Evolutionary conservation across 2,329 filamentous ascomycete species (phyloP).

Genomic region (Pyricularia sp.): DNA sequence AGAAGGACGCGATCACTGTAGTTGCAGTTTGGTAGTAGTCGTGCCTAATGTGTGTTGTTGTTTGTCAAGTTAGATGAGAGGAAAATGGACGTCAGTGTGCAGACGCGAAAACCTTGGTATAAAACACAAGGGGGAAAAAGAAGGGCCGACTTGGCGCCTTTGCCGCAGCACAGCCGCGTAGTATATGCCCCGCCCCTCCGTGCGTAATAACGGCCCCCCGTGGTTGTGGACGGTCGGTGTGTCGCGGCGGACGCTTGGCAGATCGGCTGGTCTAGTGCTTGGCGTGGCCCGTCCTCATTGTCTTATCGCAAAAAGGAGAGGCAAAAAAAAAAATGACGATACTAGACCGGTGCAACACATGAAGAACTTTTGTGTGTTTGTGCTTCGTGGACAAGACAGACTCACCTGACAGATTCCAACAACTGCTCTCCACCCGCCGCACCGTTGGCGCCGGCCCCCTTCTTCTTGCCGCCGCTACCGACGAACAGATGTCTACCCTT

Average conservation of each 20-base stretch:
- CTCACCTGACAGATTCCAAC: conserved; percentile 65
- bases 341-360: background rate
- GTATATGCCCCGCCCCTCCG: background rate
- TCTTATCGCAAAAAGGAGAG: background rate
- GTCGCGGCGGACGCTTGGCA: background rate
- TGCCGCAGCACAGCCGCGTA: background rate
- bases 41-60: conserved; percentile 34
- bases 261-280: background rate
- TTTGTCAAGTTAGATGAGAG: background rate
- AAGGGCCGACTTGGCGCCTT: background rate
- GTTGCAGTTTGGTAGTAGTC: conserved; percentile 92
- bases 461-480: conserved; percentile 56
- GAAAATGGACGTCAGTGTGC: background rate
- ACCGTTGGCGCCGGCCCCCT: conserved; percentile 18
- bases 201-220: background rate
- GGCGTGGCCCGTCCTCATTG: background rate
- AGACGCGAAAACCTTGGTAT: background rate
- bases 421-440: conserved; percentile 73
- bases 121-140: background rate
- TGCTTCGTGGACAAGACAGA: background rate
- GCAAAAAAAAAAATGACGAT: background rate
- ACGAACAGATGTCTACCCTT: conserved; percentile 77
- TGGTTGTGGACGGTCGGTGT: background rate
- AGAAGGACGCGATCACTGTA: conserved; percentile 80
- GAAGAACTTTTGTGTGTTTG: background rate